Percentiles rank a stretch among this genome's conserved stretches.
These are phyloP conservation scores for Mucor lusitanicus DNA, from an alignment of 371 early-diverging fungal genomes.

Conservation along the genomic window DNA sequence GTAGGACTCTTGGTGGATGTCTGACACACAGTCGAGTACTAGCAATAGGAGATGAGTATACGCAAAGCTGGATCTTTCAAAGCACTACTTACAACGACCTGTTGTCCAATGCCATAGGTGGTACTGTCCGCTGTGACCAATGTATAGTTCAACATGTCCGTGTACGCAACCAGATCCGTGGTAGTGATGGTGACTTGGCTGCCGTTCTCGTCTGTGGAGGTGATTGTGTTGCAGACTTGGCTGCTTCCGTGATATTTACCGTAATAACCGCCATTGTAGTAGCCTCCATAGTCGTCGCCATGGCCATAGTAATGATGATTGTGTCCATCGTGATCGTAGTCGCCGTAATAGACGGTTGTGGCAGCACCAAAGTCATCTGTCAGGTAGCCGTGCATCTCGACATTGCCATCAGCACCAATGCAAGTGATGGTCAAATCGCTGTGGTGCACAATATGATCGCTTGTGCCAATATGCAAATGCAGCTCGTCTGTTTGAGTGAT, in stretches of 20 bases:
- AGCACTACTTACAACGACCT: not conserved
- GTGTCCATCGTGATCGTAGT: not conserved
- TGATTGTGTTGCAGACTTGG: not conserved
- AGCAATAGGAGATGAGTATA: not conserved
- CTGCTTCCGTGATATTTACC: not conserved
- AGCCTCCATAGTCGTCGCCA: not conserved
- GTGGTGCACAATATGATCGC: not conserved
- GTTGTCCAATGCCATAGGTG: not conserved
- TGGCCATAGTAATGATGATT: not conserved
- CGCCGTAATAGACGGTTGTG: not conserved
- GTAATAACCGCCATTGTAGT: not conserved
- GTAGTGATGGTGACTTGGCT: not conserved
- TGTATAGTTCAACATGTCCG: not conserved
- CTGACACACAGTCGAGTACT: not conserved
- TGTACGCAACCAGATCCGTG: not conserved
- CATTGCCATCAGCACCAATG: constrained; percentile 5
- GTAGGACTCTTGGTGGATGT: not conserved
- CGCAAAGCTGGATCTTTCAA: not conserved
- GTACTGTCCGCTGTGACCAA: not conserved
- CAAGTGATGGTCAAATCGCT: constrained; percentile 6
- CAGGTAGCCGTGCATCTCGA: constrained; percentile 4
- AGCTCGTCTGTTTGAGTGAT: not conserved
- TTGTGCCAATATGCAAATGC: constrained; percentile 7
- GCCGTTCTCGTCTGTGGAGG: not conserved
- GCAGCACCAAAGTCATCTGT: not conserved